Percentiles rank a stretch among this genome's conserved stretches.
Evolutionary conservation across 1,284 basidiomycete species (phyloP).

Genomic region (Coriolopsis trogii): DNA sequence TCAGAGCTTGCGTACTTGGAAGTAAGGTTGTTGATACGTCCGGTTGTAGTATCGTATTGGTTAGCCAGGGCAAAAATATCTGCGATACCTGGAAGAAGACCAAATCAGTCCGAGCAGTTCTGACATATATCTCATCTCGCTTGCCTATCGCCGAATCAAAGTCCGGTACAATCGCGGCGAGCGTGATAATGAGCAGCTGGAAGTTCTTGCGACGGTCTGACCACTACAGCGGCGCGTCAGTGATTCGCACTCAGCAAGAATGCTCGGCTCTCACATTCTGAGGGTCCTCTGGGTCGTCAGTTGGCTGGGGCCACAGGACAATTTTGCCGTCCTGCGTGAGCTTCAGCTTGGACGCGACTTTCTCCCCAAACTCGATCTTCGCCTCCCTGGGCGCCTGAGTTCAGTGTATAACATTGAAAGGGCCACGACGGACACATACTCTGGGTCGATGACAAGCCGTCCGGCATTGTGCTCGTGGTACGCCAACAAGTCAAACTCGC

Average conservation of each 20-base stretch:
- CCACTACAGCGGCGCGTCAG: slow-evolving; percentile 41
- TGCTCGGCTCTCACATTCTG: slow-evolving; percentile 59
- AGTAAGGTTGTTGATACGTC: slow-evolving; percentile 65
- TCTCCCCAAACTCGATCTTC: slow-evolving; percentile 52
- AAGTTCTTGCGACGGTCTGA: slow-evolving; percentile 49
- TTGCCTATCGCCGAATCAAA: slow-evolving; percentile 69
- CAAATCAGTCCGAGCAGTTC: neutral
- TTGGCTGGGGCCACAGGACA: slow-evolving; percentile 54
- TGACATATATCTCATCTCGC: slow-evolving; percentile 12
- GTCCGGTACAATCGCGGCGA: slow-evolving; percentile 70
- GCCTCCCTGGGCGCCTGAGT: slow-evolving; percentile 52
- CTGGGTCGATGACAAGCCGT: slow-evolving; percentile 63
- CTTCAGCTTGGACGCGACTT: slow-evolving; percentile 51
- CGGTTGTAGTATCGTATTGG: slow-evolving; percentile 60
- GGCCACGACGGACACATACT: slow-evolving; percentile 37
- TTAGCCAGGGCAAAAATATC: slow-evolving; percentile 60
- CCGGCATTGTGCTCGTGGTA: slow-evolving; percentile 61
- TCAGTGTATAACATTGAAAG: slow-evolving; percentile 10
- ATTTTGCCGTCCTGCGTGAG: no score
- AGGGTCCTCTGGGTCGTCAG: slow-evolving; percentile 64
- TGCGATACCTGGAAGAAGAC: slow-evolving; percentile 49
- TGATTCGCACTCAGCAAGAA: slow-evolving; percentile 2
- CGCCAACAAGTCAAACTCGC: slow-evolving; percentile 43
- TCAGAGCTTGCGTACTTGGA: slow-evolving; percentile 40
- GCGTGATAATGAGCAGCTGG: slow-evolving; percentile 60